Percentiles rank a stretch among this genome's conserved stretches.
phyloP scores from a whole-genome alignment of 768 basidiomycete species.

The Mrakia blollopis region DNA sequence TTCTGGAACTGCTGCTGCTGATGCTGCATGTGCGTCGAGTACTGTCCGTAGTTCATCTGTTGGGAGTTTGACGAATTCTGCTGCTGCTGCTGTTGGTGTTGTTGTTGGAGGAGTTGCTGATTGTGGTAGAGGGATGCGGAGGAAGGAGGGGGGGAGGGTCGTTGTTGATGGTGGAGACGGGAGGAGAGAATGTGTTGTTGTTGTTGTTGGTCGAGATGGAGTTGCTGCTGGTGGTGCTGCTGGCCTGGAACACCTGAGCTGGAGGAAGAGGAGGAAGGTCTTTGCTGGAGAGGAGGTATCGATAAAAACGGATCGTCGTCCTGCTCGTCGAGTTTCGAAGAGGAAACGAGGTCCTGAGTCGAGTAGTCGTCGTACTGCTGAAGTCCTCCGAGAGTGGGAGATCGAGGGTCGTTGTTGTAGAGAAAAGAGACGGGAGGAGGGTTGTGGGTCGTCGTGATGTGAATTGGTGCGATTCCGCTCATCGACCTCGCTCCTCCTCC shows the following conservation, averaged over 20 bases:
- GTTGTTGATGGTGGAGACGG: no score
- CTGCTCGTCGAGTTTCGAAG: background rate
- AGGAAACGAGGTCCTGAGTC: background rate
- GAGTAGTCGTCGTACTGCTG: conserved; percentile 10
- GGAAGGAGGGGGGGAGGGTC: no score
- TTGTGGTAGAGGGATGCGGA: background rate
- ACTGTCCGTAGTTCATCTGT: conserved; percentile 22
- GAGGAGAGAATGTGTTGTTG: no score
- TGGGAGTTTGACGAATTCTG: no score
- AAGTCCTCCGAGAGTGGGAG: background rate
- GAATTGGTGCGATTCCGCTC: background rate
- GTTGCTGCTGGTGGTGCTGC: conserved; percentile 9
- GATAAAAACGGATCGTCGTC: background rate
- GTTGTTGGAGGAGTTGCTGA: conserved; percentile 8
- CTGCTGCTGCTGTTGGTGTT: conserved; percentile 29
- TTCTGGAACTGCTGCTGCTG: conserved; percentile 21
- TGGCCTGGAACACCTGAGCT: background rate
- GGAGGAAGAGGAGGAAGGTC: background rate
- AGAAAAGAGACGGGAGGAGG: no score
- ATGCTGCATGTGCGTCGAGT: conserved; percentile 33
- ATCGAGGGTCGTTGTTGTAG: background rate
- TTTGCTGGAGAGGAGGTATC: background rate
- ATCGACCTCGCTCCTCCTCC: conserved; percentile 10
- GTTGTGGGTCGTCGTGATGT: background rate
- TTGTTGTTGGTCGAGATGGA: background rate